phyloP scores from a whole-genome alignment of 2,329 filamentous ascomycete species.

The Hirsutella minnesotensis region DNA sequence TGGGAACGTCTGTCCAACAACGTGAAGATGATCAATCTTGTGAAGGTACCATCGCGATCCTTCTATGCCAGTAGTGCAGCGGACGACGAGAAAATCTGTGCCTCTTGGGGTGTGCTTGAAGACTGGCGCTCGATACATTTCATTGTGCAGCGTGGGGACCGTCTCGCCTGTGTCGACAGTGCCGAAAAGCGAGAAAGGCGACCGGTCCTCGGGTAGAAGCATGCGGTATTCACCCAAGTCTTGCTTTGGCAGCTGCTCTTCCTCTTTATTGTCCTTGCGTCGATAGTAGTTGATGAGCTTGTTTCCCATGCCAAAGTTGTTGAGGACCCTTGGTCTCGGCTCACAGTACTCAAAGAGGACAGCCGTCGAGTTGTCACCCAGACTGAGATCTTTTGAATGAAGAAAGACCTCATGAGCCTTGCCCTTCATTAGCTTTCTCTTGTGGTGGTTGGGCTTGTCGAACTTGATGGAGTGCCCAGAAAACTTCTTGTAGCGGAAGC shows the following conservation, averaged over 20 bases:
- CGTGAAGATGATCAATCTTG: slow-evolving; percentile 81
- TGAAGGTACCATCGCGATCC: slow-evolving; percentile 74
- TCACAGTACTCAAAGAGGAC: slow-evolving; percentile 93
- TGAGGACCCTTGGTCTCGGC: slow-evolving; percentile 80
- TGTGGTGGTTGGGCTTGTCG: slow-evolving; percentile 57
- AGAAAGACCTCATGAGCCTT: slow-evolving; percentile 71
- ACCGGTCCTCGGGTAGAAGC: slow-evolving; percentile 85
- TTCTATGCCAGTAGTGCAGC: slow-evolving; percentile 67
- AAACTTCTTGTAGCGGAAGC: slow-evolving; percentile 58
- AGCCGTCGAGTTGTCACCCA: slow-evolving; percentile 80
- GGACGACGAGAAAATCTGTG: slow-evolving; percentile 78
- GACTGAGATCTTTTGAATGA: slow-evolving; percentile 67
- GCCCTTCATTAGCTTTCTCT: slow-evolving; percentile 72
- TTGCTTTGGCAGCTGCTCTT: slow-evolving; percentile 62
- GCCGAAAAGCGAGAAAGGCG: slow-evolving; percentile 90
- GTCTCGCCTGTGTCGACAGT: slow-evolving; percentile 85
- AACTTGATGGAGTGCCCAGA: slow-evolving; percentile 61
- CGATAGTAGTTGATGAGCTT: slow-evolving; percentile 96
- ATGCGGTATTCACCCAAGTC: slow-evolving; percentile 85
- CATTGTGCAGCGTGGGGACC: slow-evolving; percentile 83
- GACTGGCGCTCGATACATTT: slow-evolving; percentile 88
- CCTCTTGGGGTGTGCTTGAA: slow-evolving; percentile 72
- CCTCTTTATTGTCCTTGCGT: slow-evolving; percentile 61
- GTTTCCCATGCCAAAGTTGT: slow-evolving; percentile 95
- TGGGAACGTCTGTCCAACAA: slow-evolving; percentile 88